phyloP scores from a whole-genome alignment of 2,329 filamentous ascomycete genomes.

The Triangularia verruculosa region DNA sequence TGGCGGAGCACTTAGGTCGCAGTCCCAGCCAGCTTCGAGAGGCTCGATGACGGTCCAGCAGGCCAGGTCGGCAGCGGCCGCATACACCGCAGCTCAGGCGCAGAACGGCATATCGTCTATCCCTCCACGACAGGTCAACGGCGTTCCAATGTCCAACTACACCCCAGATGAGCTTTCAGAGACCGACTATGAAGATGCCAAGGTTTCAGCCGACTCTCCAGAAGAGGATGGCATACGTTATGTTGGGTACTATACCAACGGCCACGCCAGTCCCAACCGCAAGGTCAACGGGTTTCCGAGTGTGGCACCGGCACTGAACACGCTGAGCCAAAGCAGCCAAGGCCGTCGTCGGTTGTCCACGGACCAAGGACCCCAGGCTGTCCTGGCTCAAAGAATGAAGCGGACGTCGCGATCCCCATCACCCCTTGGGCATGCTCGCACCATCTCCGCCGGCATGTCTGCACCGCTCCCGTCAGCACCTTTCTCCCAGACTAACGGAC shows the following conservation, averaged over 20 bases:
- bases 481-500: constrained; percentile 37
- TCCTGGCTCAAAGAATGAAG: constrained; percentile 52
- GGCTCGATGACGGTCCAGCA: constrained; percentile 35
- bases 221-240: constrained; percentile 44
- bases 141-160: constrained; percentile 53
- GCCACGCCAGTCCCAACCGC: constrained; percentile 29
- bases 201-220: constrained; percentile 43
- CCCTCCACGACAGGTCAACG: constrained; percentile 44
- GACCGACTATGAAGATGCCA: constrained; percentile 45
- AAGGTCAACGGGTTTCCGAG: constrained; percentile 34
- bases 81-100: constrained; percentile 32
- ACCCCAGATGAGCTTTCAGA: constrained; percentile 51
- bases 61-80: constrained; percentile 31
- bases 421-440: constrained; percentile 49
- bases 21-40: constrained; percentile 63
- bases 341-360: constrained; percentile 49
- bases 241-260: constrained; percentile 39
- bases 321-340: constrained; percentile 41
- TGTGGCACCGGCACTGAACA: constrained; percentile 46
- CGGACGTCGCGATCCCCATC: constrained; percentile 56
- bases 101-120: constrained; percentile 37
- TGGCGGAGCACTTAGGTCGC: constrained; percentile 58
- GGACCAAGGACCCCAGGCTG: constrained; percentile 52
- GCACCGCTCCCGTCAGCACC: constrained; percentile 40
- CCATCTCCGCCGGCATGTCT: constrained; percentile 41